These are phyloP conservation scores for Sphaceloma murrayae DNA, from an alignment of 2,329 filamentous ascomycete genomes.

Conservation along the genomic window DNA sequence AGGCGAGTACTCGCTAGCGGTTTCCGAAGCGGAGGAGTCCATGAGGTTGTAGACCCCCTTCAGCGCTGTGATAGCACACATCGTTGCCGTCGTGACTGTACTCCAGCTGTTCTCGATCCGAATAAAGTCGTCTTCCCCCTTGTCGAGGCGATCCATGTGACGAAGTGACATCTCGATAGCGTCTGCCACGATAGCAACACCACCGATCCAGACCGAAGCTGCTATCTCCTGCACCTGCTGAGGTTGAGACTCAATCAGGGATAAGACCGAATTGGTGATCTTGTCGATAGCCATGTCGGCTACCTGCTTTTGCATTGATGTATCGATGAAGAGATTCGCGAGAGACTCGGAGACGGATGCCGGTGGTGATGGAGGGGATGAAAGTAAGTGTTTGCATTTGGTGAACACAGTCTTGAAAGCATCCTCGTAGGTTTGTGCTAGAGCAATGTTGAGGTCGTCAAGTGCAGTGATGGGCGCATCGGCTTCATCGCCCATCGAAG, in stretches of 20 bases:
- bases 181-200: slow-evolving; percentile 37
- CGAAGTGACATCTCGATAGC: slow-evolving; percentile 35
- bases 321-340: slow-evolving; percentile 36
- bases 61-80: slow-evolving; percentile 34
- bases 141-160: slow-evolving; percentile 33
- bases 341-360: slow-evolving; percentile 22
- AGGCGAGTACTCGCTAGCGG: slow-evolving; percentile 9
- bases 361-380: slow-evolving; percentile 25
- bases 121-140: slow-evolving; percentile 37
- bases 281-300: slow-evolving; percentile 40
- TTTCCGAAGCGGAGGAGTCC: slow-evolving; percentile 25
- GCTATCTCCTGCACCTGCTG: slow-evolving; percentile 33
- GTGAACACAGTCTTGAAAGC: slow-evolving; percentile 40
- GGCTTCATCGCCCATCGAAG: slow-evolving; percentile 34
- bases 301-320: slow-evolving; percentile 37
- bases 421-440: slow-evolving; percentile 40
- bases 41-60: slow-evolving; percentile 40
- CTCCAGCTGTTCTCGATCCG: slow-evolving; percentile 38
- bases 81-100: slow-evolving; percentile 34
- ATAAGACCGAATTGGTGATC: slow-evolving; percentile 36
- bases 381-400: slow-evolving; percentile 21
- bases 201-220: slow-evolving; percentile 38
- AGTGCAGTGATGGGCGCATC: slow-evolving; percentile 36
- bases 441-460: slow-evolving; percentile 38
- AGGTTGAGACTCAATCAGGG: slow-evolving; percentile 36